Evolutionary conservation across 2,329 filamentous ascomycete genomes (phyloP), one percentile per base, ranked within the genome.

Genomic region (Zymoseptoria pseudotritici): DNA sequence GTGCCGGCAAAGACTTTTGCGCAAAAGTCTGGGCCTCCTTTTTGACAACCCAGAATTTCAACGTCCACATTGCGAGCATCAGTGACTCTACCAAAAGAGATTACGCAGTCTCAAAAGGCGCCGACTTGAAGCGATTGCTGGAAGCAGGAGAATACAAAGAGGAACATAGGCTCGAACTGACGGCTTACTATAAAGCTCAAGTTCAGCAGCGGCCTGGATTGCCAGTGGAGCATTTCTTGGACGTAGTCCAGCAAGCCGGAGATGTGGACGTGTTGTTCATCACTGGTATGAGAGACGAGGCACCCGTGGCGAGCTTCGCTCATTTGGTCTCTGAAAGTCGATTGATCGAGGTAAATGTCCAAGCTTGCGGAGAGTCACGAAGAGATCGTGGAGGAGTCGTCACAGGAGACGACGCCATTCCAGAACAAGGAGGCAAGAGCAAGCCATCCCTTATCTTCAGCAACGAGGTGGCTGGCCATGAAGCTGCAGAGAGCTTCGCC

Each of bases 231-330:
- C 76, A 82, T 66, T 85, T 86, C 61, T 56, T 81, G 50, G 60
- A 75, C 22, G 70, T 80, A 2, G 79, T 86, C 2, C 19, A 72
- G 36, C 58, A 62, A 11, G 74, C 76, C 5, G 62, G 10, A 55
- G 76, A 77, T 69, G 73, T 77, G 2, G 80, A 86, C 58, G 82
- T 86, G 54, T 71, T 87, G 51, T 59, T 87, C 0, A 81, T 88
- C 63, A 87, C 84, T 0, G 84, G 84, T 0, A 82, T 86, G 80
- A 80, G 83, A 75, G 85, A 88, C 54, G 73, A 82, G 54, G 79
- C 83, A 4, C 85, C 84, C 0, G 76, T 86, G 10, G 73, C 81
- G 61, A 50, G 63, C 11, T 79, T 84, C 0, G 81, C 80, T n/a
- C 79, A 82, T 73, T 67, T 86, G 22, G 79, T 85, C 10, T 77